Percentiles rank a stretch among this genome's conserved stretches.
Evolutionary conservation across 2,329 filamentous ascomycete genomes (phyloP).

Genomic region (Amesomyces nigricolor): DNA sequence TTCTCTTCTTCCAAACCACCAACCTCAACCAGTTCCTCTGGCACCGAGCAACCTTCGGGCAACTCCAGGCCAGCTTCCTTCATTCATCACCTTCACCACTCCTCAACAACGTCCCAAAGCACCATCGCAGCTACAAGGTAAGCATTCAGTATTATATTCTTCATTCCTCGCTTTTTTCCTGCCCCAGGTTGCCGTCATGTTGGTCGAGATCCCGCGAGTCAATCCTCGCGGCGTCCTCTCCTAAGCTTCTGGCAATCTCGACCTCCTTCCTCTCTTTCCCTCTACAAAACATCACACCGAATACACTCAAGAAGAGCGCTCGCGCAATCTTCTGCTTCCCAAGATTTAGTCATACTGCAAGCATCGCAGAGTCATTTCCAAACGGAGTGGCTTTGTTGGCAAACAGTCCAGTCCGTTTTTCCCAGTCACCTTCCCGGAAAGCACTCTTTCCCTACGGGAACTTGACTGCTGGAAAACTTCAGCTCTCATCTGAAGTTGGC

Average conservation of each 20-base stretch:
- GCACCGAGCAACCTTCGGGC: conserved; percentile 1
- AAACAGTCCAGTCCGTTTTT: not conserved
- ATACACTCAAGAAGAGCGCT: not conserved
- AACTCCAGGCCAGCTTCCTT: not conserved
- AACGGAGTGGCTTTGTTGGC: not conserved
- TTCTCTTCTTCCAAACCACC: not conserved
- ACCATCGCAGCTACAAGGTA: not conserved
- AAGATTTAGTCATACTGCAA: not conserved
- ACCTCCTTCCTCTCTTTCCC: not conserved
- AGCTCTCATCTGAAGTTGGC: not conserved
- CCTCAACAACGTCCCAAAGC: not conserved
- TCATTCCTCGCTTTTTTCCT: not conserved
- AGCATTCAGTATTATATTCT: not conserved
- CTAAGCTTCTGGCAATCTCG: not conserved
- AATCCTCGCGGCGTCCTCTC: not conserved
- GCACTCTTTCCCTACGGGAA: not conserved
- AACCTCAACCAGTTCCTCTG: not conserved
- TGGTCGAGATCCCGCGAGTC: not conserved
- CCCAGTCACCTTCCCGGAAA: not conserved
- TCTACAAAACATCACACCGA: not conserved
- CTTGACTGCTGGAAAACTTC: too few relatives aligned
- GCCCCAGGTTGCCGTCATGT: not conserved
- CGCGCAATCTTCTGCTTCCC: not conserved
- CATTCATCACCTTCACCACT: not conserved
- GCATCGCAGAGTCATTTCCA: not conserved